Evolutionary conservation across 2,329 filamentous ascomycete species (phyloP).

Genomic region (Decorospora gaudefroyi): DNA sequence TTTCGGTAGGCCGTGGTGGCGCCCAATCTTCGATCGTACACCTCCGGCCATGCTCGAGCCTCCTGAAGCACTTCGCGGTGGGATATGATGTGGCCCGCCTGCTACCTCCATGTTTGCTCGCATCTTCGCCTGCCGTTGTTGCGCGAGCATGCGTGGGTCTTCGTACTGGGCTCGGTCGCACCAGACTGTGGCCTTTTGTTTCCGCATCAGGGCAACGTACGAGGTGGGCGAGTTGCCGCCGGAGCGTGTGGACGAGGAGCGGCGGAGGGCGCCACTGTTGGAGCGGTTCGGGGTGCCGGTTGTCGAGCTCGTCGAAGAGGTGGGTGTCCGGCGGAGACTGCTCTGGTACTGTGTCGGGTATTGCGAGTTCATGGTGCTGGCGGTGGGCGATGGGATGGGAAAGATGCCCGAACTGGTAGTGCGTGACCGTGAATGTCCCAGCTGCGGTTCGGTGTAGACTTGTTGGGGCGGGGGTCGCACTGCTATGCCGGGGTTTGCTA

Average conservation of each 20-base stretch:
- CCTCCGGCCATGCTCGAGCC: slow-evolving; percentile 49
- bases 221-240: slow-evolving; percentile 65
- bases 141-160: slow-evolving; percentile 79
- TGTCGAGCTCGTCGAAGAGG: slow-evolving; percentile 69
- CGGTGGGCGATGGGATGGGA: slow-evolving; percentile 32
- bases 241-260: slow-evolving; percentile 82
- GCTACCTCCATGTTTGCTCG: slow-evolving; percentile 83
- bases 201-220: slow-evolving; percentile 93
- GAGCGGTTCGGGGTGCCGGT: slow-evolving; percentile 54
- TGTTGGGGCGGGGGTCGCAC: slow-evolving; percentile 37
- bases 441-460: slow-evolving; percentile 27
- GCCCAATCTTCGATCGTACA: slow-evolving; percentile 77
- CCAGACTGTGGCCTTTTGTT: slow-evolving; percentile 98
- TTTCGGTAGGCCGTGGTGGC: slow-evolving; percentile 81
- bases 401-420: slow-evolving; percentile 48
- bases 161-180: slow-evolving; percentile 92
- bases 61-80: slow-evolving; percentile 46
- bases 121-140: slow-evolving; percentile 85
- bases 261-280: slow-evolving; percentile 62
- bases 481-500: slow-evolving; percentile 39
- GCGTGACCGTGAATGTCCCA: slow-evolving; percentile 44
- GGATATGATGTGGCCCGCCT: slow-evolving; percentile 57
- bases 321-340: slow-evolving; percentile 62
- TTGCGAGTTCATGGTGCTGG: slow-evolving; percentile 41
- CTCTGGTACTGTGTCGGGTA: slow-evolving; percentile 43